These are phyloP conservation scores for Penstemon newberryi DNA, from an alignment of 257 asterid genomes.

Conservation along the genomic window DNA sequence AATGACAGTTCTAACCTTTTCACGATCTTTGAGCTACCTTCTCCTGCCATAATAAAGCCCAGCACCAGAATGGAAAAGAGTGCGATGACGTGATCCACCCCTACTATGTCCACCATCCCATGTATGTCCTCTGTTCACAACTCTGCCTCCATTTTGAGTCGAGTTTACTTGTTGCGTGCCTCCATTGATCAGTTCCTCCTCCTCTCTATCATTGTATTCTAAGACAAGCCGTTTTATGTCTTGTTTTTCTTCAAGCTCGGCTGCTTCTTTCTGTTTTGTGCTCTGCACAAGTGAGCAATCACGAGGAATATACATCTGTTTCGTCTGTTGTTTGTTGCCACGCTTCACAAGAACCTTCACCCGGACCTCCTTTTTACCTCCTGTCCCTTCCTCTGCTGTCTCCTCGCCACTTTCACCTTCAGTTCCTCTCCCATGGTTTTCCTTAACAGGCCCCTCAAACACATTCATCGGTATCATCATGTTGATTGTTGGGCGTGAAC, in stretches of 20 bases:
- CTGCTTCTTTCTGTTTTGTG: slow-evolving; percentile 96
- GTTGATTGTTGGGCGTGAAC: slow-evolving; percentile 82
- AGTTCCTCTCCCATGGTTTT: slow-evolving; percentile 61
- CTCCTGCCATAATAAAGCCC: slow-evolving; percentile 83
- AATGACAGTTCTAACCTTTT: neutral
- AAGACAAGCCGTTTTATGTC: slow-evolving; percentile 88
- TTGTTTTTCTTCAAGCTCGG: slow-evolving; percentile 97
- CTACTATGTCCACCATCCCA: slow-evolving; percentile 81
- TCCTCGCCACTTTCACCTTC: slow-evolving; percentile 97
- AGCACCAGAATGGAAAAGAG: slow-evolving; percentile 74
- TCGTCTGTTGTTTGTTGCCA: slow-evolving; percentile 92
- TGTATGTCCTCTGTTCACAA: slow-evolving; percentile 51
- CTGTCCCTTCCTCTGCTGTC: slow-evolving; percentile 66
- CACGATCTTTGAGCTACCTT: slow-evolving; percentile 23
- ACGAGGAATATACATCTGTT: slow-evolving; percentile 84
- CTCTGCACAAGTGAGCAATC: slow-evolving; percentile 93
- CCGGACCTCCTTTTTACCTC: slow-evolving; percentile 70
- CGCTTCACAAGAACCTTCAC: slow-evolving; percentile 96
- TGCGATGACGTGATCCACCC: slow-evolving; percentile 68
- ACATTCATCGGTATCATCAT: slow-evolving; percentile 93
- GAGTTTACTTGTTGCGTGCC: slow-evolving; percentile 60
- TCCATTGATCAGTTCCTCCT: slow-evolving; percentile 77
- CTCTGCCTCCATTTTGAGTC: slow-evolving; percentile 70
- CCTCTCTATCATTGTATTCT: slow-evolving; percentile 97
- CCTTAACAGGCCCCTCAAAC: slow-evolving; percentile 76